These are phyloP conservation scores for Coniophora puteana DNA, from an alignment of 1,284 basidiomycete species.

Conservation along the genomic window DNA sequence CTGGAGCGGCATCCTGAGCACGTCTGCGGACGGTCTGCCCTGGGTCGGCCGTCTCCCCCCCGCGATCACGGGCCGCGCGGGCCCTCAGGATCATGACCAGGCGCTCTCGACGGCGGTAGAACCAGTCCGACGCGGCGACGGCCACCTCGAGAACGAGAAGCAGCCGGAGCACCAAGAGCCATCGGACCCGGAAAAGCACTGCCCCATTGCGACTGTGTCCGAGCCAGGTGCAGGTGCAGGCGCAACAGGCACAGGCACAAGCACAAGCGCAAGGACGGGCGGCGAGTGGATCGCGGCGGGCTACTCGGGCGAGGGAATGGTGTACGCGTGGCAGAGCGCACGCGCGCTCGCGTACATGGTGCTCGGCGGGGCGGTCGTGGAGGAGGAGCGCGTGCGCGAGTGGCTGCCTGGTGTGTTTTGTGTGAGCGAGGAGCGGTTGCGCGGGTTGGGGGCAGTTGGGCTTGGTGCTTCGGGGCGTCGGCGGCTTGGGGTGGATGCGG, in stretches of 20 bases:
- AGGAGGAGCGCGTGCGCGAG: slow-evolving; percentile 27
- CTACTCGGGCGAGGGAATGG: slow-evolving; percentile 67
- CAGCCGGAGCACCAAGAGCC: background rate
- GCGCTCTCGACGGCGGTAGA: background rate
- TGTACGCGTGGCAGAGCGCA: slow-evolving; percentile 58
- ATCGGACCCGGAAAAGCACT: background rate
- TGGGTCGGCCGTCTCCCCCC: slow-evolving; percentile 55
- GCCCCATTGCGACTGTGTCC: background rate
- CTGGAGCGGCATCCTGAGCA: slow-evolving; percentile 60
- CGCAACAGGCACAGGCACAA: no score
- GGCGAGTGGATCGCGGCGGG: slow-evolving; percentile 58
- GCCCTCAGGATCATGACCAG: slow-evolving; percentile 9
- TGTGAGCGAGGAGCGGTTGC: slow-evolving; percentile 49
- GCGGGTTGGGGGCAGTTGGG: slow-evolving; percentile 23
- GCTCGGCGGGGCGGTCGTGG: slow-evolving; percentile 30
- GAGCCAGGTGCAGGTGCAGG: slow-evolving; percentile 8
- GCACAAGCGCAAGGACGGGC: no score
- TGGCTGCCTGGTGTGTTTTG: slow-evolving; percentile 51
- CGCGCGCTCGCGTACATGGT: slow-evolving; percentile 57
- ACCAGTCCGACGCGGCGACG: background rate
- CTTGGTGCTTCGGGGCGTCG: no score
- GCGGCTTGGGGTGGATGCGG: no score
- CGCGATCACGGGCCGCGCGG: slow-evolving; percentile 29
- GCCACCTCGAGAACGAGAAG: background rate
- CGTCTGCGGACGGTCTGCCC: slow-evolving; percentile 48